These are phyloP conservation scores for Xenosphaeropsis pyriputrescens DNA, from an alignment of 2,329 filamentous ascomycete species.

Conservation along the genomic window DNA sequence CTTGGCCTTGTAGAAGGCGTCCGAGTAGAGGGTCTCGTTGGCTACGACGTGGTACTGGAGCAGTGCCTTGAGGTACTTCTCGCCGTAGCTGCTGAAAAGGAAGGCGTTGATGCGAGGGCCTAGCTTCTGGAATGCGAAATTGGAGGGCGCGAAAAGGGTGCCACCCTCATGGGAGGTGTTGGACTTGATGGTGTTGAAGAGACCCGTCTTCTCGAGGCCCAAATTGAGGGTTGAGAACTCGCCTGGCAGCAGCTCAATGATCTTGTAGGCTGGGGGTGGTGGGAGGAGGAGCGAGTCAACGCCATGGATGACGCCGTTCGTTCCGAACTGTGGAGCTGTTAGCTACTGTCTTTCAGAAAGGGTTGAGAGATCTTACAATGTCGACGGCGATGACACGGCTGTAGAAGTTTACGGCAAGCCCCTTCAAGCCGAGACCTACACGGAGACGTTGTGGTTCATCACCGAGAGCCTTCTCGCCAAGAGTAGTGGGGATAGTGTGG, in stretches of 20 bases:
- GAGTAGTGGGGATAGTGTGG: constrained; percentile 60
- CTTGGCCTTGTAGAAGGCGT: constrained; percentile 53
- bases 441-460: constrained; percentile 58
- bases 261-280: constrained; percentile 47
- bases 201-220: constrained; percentile 59
- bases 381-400: constrained; percentile 55
- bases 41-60: constrained; percentile 67
- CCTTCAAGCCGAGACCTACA: constrained; percentile 43
- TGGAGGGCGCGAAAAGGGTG: constrained; percentile 71
- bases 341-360: neutral
- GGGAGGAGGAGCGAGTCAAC: constrained; percentile 64
- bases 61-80: constrained; percentile 63
- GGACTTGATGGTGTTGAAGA: constrained; percentile 41
- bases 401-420: constrained; percentile 65
- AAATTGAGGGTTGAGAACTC: constrained; percentile 70
- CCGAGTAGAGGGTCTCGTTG: constrained; percentile 67
- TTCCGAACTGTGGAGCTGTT: constrained; percentile 36
- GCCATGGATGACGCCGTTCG: constrained; percentile 71
- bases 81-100: constrained; percentile 65
- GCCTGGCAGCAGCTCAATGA: constrained; percentile 49
- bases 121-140: constrained; percentile 65
- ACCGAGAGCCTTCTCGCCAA: constrained; percentile 44
- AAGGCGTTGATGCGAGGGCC: constrained; percentile 65
- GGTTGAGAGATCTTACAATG: constrained; percentile 35
- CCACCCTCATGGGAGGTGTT: constrained; percentile 41